Evolutionary conservation across 2,329 filamentous ascomycete species (phyloP).

Genomic region (Clonostachys sp.): DNA sequence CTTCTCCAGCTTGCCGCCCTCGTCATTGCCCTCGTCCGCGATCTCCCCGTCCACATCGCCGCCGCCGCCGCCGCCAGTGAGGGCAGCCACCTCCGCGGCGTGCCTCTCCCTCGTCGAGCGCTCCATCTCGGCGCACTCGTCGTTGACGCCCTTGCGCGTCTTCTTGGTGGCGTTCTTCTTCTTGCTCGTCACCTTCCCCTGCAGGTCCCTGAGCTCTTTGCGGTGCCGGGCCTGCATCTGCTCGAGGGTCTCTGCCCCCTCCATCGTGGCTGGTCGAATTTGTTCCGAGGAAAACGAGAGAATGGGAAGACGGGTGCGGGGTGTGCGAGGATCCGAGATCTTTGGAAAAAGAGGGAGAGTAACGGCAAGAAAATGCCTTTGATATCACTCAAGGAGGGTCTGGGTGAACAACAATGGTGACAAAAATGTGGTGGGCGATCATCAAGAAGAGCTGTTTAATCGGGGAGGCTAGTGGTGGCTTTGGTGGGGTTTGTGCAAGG

Average conservation of each 20-base stretch:
- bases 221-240: constrained; percentile 75
- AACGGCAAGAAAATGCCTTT: not conserved
- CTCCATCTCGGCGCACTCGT: constrained; percentile 72
- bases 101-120: constrained; percentile 63
- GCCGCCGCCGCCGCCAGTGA: constrained; percentile 22
- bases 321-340: not conserved
- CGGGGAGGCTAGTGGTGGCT: too few species aligned
- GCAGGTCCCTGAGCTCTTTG: constrained; percentile 84
- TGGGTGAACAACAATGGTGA: not conserved
- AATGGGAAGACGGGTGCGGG: not conserved
- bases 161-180: constrained; percentile 95
- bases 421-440: not conserved
- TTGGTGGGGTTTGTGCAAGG: too few species aligned
- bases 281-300: not conserved
- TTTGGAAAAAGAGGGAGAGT: not conserved
- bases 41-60: constrained; percentile 8
- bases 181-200: constrained; percentile 83
- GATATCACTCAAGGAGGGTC: not conserved
- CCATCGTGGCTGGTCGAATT: constrained; percentile 4
- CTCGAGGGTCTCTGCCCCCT: constrained; percentile 57
- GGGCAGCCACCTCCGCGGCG: constrained; percentile 47
- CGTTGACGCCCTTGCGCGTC: constrained; percentile 69
- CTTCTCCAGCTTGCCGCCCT: constrained; percentile 7
- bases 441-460: not conserved
- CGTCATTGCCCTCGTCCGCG: constrained; percentile 7